These are phyloP conservation scores for Viola odorata DNA, from an alignment of 345 rosid genomes.

Conservation along the genomic window DNA sequence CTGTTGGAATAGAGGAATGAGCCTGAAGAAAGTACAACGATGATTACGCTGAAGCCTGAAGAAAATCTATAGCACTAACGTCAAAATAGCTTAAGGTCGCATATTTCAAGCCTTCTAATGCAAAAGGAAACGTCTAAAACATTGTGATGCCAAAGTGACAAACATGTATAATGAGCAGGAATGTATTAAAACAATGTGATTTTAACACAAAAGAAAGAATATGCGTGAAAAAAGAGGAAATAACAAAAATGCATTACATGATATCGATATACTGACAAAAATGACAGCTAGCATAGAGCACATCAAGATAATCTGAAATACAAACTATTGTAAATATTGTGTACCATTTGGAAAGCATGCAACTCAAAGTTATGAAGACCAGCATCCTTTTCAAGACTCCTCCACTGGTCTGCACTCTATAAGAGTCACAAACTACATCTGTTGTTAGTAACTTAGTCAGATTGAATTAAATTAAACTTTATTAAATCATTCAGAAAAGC, in stretches of 20 bases:
- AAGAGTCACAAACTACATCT: constrained; percentile 5
- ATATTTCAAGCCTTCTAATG: not conserved
- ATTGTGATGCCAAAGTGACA: not conserved
- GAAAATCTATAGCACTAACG: not conserved
- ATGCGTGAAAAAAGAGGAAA: too few relatives aligned
- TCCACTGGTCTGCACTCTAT: constrained; percentile 97
- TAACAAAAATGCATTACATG: not conserved
- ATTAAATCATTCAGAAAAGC: too few relatives aligned
- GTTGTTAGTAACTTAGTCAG: not conserved
- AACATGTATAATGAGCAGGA: not conserved
- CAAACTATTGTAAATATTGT: constrained; percentile 4
- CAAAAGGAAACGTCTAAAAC: not conserved
- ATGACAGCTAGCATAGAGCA: not conserved
- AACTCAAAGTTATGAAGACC: constrained; percentile 81
- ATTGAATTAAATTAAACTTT: too few relatives aligned
- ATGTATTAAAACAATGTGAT: not conserved
- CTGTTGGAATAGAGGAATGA: too few relatives aligned
- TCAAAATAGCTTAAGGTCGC: not conserved
- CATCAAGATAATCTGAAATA: constrained; percentile 1
- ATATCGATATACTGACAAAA: not conserved
- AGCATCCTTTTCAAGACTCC: constrained; percentile 54
- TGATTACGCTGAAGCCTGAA: not conserved
- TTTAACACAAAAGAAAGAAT: too few relatives aligned
- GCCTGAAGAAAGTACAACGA: too few relatives aligned
- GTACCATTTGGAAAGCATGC: constrained; percentile 92